Evolutionary conservation across 2,329 filamentous ascomycete species (phyloP), one percentile per base, ranked within the genome.

Genomic region (Onygena corvina): DNA sequence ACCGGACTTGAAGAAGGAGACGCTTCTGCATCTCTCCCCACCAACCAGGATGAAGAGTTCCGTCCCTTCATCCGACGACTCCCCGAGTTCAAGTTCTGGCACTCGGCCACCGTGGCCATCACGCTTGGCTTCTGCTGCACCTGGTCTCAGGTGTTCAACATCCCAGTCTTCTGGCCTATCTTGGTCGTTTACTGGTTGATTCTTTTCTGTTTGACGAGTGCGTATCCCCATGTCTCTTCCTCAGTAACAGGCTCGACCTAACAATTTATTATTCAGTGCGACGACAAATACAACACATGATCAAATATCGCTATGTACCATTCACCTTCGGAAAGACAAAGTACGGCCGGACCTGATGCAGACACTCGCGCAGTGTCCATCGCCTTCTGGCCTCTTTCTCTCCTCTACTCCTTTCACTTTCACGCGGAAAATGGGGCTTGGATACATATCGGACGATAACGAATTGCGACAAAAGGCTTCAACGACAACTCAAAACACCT

Each of bases 31-130:
- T 79, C 21, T 52, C 80, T 98, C 36, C 92, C 92, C 20, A 96
- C 88, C 51, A 95, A 94, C 73, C 82, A 87, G 60, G 90, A 96
- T 63, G 89, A 98, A 63, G 92, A 98, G 72, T 98, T 98, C 75
- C 81, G 88, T 56, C 92, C 92, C 2, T 98, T 98, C 64, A 95
- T 98, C 65, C 81, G 92, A 62, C 80, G 92, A 53, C 80, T 98
- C 20, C 92, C 92, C 50, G 92, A 98, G 71, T 98, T 98, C 79
- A 98, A 98, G 77, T 98, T 98, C 76, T 98, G 92, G 92, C 87
- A 95, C 72, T 84, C 86, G 61, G 88, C 90, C 48, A 96, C 90
- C 50, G 80, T 88, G 63, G 90, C 90, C 49, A 78, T 96, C 60
- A 64, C 74, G 57, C 86, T 96, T 61, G 81, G 77, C 31, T 94